A percentile compares a stretch with the other conserved stretches of the same genome.
Evolutionary conservation across 2,329 filamentous ascomycete genomes (phyloP).

Genomic region (Pseudogymnoascus sp.): DNA sequence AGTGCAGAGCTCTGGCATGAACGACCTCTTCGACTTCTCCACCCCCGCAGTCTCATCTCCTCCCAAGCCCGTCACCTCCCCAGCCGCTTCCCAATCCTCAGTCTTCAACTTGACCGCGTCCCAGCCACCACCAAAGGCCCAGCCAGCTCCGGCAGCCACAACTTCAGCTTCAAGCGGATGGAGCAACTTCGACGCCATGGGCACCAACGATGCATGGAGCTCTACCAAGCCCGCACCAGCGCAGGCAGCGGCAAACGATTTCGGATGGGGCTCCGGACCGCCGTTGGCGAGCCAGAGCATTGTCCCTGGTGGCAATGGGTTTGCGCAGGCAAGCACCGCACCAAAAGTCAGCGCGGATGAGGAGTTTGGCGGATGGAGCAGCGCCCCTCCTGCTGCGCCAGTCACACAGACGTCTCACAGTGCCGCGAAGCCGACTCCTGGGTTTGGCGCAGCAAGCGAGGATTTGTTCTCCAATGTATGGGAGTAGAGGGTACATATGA

Average conservation of each 20-base stretch:
- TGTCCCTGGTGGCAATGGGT: slow-evolving; percentile 52
- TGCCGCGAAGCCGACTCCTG: slow-evolving; percentile 48
- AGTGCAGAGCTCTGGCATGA: slow-evolving; percentile 49
- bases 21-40: slow-evolving; percentile 76
- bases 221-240: slow-evolving; percentile 30
- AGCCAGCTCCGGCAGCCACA: slow-evolving; percentile 33
- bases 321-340: slow-evolving; percentile 32
- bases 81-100: slow-evolving; percentile 42
- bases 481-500: slow-evolving; percentile 47
- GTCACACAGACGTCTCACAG: slow-evolving; percentile 34
- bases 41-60: slow-evolving; percentile 39
- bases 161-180: slow-evolving; percentile 28
- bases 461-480: slow-evolving; percentile 96
- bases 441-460: slow-evolving; percentile 60
- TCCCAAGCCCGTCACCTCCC: slow-evolving; percentile 32
- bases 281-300: slow-evolving; percentile 52
- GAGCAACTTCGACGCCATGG: slow-evolving; percentile 68
- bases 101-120: slow-evolving; percentile 70
- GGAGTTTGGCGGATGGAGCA: slow-evolving; percentile 94
- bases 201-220: slow-evolving; percentile 73
- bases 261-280: slow-evolving; percentile 51
- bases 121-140: slow-evolving; percentile 35
- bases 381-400: slow-evolving; percentile 52
- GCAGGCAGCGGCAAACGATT: slow-evolving; percentile 46
- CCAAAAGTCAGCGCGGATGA: slow-evolving; percentile 75